Percentiles rank a stretch among this genome's conserved stretches.
phyloP scores from a whole-genome alignment of 2,329 filamentous ascomycete species.

The Pyrenophora graminea region DNA sequence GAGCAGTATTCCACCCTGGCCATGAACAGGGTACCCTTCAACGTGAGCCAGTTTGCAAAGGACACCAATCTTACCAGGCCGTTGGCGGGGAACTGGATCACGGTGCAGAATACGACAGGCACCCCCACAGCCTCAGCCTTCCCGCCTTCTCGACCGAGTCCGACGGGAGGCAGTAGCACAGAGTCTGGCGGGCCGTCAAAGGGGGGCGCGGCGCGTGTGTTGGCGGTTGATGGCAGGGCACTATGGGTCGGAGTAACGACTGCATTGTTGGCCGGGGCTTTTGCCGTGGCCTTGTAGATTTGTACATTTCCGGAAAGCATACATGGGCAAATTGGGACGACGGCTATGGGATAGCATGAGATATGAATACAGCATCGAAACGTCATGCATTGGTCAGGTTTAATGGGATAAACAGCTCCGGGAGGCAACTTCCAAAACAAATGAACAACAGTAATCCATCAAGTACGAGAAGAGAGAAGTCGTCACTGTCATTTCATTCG shows the following conservation, averaged over 20 bases:
- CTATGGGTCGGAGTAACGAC: slow-evolving; percentile 3
- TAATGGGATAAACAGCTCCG: too few relatives aligned
- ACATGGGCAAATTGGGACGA: too few relatives aligned
- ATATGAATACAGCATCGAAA: background rate
- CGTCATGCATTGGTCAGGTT: too few relatives aligned
- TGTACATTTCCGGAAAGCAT: background rate
- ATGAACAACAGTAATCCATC: too few relatives aligned
- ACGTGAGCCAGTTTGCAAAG: slow-evolving; percentile 41
- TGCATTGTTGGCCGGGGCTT: slow-evolving; percentile 24
- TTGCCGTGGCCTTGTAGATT: slow-evolving; percentile 27
- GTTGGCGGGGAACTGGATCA: slow-evolving; percentile 48
- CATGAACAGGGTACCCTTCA: slow-evolving; percentile 39
- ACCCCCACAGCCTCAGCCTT: slow-evolving; percentile 22
- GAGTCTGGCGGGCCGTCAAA: background rate
- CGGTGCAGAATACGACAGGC: slow-evolving; percentile 39
- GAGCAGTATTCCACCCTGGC: slow-evolving; percentile 31
- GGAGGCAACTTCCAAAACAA: too few relatives aligned
- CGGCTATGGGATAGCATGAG: background rate
- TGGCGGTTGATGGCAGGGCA: slow-evolving; percentile 10
- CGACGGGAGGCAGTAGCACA: slow-evolving; percentile 8
- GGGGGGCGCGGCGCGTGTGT: slow-evolving; percentile 15
- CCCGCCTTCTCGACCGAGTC: slow-evolving; percentile 24
- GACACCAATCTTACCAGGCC: slow-evolving; percentile 36
- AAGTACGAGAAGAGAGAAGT: too few relatives aligned
- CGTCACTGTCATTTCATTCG: too few relatives aligned